Evolutionary conservation across 768 basidiomycete species (phyloP).

Genomic region (Pholiota conissans): DNA sequence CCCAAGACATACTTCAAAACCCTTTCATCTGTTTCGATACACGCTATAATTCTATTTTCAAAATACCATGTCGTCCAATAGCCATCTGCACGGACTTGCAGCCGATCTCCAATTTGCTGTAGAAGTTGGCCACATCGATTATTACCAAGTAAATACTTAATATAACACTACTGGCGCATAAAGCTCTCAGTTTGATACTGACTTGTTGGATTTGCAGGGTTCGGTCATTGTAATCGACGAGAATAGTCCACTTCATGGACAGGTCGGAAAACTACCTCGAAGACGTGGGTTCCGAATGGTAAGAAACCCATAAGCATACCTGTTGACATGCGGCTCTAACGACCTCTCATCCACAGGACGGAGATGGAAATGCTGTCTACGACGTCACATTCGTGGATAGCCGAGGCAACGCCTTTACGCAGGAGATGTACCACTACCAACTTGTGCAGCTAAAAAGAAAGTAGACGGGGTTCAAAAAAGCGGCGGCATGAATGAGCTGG

Average conservation of each 20-base stretch:
- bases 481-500: too few species aligned
- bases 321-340: background rate
- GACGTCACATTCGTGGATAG: background rate
- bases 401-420: background rate
- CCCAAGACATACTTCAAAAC: background rate
- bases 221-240: background rate
- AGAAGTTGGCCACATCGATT: constrained; percentile 1
- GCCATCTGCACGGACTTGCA: background rate
- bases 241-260: background rate
- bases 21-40: background rate
- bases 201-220: background rate
- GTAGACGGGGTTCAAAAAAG: background rate
- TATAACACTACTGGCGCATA: background rate
- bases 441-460: background rate
- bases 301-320: background rate
- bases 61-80: background rate
- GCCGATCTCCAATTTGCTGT: constrained; percentile 4
- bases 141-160: constrained; percentile 1
- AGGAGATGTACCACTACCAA: constrained; percentile 8
- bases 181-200: too few species aligned
- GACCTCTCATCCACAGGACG: background rate
- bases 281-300: constrained; percentile 3
- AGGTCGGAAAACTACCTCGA: background rate
- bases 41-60: background rate
- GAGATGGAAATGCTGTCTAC: constrained; percentile 1